Evolutionary conservation across 108 stramenopile species (phyloP).

Genomic region (Halocafeteria seosinensis): DNA sequence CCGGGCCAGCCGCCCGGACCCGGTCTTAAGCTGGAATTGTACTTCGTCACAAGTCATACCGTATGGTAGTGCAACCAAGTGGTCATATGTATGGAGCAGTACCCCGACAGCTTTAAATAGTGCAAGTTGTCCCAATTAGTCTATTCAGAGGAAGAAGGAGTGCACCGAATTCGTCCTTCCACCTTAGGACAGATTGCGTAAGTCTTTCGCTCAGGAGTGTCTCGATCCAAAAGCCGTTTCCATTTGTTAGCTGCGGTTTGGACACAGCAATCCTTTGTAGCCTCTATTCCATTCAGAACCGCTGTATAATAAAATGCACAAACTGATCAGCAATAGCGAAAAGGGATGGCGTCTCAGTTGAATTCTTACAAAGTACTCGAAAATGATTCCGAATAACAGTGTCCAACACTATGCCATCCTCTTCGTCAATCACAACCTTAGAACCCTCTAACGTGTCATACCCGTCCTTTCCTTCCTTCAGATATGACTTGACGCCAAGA

Average conservation of each 20-base stretch:
- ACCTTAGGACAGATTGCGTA: not conserved
- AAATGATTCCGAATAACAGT: conserved; percentile 29
- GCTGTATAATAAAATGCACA: no score
- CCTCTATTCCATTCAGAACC: not conserved
- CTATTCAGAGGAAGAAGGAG: no score
- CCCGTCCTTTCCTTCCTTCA: conserved; percentile 35
- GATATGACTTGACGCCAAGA: conserved; percentile 22
- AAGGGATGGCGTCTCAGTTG: no score
- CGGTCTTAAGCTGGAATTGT: no score
- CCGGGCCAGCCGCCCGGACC: no score
- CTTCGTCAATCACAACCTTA: conserved; percentile 28
- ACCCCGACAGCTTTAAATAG: no score
- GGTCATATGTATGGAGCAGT: no score
- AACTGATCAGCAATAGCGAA: no score
- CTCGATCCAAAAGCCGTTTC: not conserved
- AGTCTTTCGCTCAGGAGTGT: not conserved
- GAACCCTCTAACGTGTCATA: conserved; percentile 20
- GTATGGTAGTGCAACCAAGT: no score
- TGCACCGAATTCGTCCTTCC: not conserved
- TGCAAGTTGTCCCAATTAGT: no score
- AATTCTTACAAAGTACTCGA: conserved; percentile 23
- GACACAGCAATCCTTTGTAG: not conserved
- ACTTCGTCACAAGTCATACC: no score
- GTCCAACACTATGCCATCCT: conserved; percentile 27
- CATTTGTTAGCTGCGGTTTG: not conserved